Evolutionary conservation across 306 rosid genomes (phyloP).

Genomic region (Lagenaria siceraria): DNA sequence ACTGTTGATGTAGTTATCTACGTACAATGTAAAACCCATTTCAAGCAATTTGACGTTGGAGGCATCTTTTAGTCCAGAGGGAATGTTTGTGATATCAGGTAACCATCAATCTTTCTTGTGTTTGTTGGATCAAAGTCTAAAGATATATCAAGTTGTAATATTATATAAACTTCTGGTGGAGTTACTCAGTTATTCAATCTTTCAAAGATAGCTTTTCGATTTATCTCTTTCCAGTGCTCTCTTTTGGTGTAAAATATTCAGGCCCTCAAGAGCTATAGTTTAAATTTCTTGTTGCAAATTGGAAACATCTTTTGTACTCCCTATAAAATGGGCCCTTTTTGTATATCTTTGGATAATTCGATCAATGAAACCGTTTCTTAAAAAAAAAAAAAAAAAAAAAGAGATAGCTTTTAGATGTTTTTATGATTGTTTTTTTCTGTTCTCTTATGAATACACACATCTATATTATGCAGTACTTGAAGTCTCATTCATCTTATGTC

Average conservation of each 20-base stretch:
- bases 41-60: slow-evolving; percentile 71
- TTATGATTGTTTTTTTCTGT: background rate
- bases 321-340: too few relatives aligned
- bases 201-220: background rate
- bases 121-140: background rate
- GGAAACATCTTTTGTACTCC: too few relatives aligned
- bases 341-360: too few relatives aligned
- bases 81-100: slow-evolving; percentile 92
- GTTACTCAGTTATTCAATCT: background rate
- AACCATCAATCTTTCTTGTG: slow-evolving; percentile 8
- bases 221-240: too few relatives aligned
- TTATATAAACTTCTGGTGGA: background rate
- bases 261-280: too few relatives aligned
- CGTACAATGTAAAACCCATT: slow-evolving; percentile 66
- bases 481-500: background rate
- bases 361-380: too few relatives aligned
- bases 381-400: too few relatives aligned
- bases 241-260: too few relatives aligned
- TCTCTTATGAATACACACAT: background rate
- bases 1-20: slow-evolving; percentile 43
- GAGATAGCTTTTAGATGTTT: background rate
- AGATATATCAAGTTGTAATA: background rate
- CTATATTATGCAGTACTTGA: background rate
- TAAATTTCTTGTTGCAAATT: too few relatives aligned
- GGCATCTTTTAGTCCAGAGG: slow-evolving; percentile 96